Percentiles rank a stretch among this genome's conserved stretches.
Evolutionary conservation across 805 yeast genomes (phyloP).

Genomic region (Kodamaea sagamina): DNA sequence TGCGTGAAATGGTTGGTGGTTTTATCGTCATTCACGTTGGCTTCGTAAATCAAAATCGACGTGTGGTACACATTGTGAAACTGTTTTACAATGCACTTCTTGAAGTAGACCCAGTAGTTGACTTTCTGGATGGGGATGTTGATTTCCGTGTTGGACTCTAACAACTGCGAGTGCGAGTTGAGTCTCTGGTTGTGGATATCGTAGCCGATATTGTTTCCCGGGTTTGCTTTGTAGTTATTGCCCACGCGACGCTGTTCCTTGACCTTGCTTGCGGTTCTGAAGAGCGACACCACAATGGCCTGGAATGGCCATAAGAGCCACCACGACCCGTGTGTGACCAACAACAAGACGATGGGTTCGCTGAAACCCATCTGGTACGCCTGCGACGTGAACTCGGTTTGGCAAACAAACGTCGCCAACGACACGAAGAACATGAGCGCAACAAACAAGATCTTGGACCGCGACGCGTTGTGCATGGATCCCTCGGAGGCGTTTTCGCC

Average conservation of each 20-base stretch:
- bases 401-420: conserved; percentile 64
- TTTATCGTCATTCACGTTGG: conserved; percentile 38
- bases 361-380: conserved; percentile 58
- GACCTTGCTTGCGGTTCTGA: conserved; percentile 41
- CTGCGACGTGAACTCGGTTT: conserved; percentile 78
- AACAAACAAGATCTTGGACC: conserved; percentile 40
- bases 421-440: conserved; percentile 35
- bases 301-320: conserved; percentile 72
- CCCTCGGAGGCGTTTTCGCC: conserved; percentile 24
- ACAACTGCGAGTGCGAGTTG: conserved; percentile 31
- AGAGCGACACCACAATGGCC: conserved; percentile 48
- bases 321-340: conserved; percentile 80
- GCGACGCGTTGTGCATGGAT: conserved; percentile 29
- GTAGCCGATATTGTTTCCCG: conserved; percentile 27
- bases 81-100: conserved; percentile 41
- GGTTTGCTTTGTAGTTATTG: conserved; percentile 9
- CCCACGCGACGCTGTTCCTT: conserved; percentile 16
- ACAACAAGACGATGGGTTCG: conserved; percentile 69
- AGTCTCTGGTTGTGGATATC: conserved; percentile 27
- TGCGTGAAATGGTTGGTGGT: conserved; percentile 33
- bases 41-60: conserved; percentile 43
- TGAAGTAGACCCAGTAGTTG: conserved; percentile 31
- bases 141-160: conserved; percentile 19
- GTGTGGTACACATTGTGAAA: conserved; percentile 48
- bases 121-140: conserved; percentile 15